Percentiles rank a stretch among this genome's conserved stretches.
These are phyloP conservation scores for Cladosporium sp. DNA, from an alignment of 2,329 filamentous ascomycete species.

Conservation along the genomic window DNA sequence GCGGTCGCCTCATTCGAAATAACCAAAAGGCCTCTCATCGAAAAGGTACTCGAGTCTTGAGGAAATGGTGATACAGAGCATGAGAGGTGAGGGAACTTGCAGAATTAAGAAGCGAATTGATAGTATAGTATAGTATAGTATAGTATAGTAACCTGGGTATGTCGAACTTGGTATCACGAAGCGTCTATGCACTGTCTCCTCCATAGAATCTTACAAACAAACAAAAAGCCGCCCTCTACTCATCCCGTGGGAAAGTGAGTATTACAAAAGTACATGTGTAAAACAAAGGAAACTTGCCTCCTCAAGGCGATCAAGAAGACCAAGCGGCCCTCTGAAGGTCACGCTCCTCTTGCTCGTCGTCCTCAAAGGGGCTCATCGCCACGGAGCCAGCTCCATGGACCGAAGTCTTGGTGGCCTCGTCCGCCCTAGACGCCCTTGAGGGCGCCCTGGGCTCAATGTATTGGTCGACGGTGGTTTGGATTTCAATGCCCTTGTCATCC, in stretches of 20 bases:
- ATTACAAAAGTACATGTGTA: too few species aligned
- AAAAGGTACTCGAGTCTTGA: too few species aligned
- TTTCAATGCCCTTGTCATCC: background rate
- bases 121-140: background rate
- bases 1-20: too few species aligned
- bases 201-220: background rate
- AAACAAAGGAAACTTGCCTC: too few species aligned
- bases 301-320: background rate
- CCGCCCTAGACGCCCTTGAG: background rate
- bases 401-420: slow-evolving; percentile 3
- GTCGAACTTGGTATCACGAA: background rate
- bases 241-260: too few species aligned
- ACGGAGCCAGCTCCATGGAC: background rate
- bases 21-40: too few species aligned
- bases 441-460: background rate
- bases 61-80: too few species aligned
- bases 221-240: too few species aligned
- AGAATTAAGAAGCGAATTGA: background rate
- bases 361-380: background rate
- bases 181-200: background rate
- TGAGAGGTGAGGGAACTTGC: too few species aligned
- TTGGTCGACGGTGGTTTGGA: slow-evolving; percentile 4
- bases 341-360: slow-evolving; percentile 4
- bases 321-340: slow-evolving; percentile 7
- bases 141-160: background rate